These are phyloP conservation scores for Earliella scabrosa DNA, from an alignment of 1,284 basidiomycete genomes.

Conservation along the genomic window DNA sequence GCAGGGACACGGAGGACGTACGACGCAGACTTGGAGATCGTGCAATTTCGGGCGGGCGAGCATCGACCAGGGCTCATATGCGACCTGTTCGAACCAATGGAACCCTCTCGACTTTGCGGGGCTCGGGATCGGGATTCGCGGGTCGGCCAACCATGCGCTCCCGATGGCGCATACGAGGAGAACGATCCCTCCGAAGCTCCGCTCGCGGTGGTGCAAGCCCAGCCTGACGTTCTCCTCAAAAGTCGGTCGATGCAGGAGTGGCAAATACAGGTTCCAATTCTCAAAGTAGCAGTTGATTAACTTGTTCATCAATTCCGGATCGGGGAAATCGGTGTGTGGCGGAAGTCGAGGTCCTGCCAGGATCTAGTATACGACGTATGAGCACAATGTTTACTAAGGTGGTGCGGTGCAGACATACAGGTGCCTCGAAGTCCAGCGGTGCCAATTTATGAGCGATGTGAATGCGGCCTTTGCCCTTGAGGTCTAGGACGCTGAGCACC, in stretches of 20 bases:
- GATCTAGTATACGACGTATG: background rate
- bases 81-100: slow-evolving; percentile 70
- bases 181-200: slow-evolving; percentile 68
- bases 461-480: slow-evolving; percentile 48
- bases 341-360: background rate
- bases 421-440: background rate
- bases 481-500: slow-evolving; percentile 64
- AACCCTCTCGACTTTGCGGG: slow-evolving; percentile 64
- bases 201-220: slow-evolving; percentile 60
- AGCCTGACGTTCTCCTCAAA: slow-evolving; percentile 64
- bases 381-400: too few relatives aligned
- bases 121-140: slow-evolving; percentile 52
- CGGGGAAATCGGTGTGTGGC: slow-evolving; percentile 52
- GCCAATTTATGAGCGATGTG: background rate
- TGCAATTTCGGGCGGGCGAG: slow-evolving; percentile 61
- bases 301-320: slow-evolving; percentile 56
- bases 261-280: slow-evolving; percentile 63
- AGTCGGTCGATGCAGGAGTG: slow-evolving; percentile 77
- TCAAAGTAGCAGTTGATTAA: slow-evolving; percentile 77
- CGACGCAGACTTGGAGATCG: slow-evolving; percentile 66
- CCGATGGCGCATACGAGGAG: slow-evolving; percentile 80
- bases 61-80: slow-evolving; percentile 58
- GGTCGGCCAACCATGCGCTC: slow-evolving; percentile 68
- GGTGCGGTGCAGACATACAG: too few relatives aligned
- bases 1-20: background rate